Conservation (phyloP, 495 filamentous ascomycete genomes). For the Endocarpon pusillum region DNA sequence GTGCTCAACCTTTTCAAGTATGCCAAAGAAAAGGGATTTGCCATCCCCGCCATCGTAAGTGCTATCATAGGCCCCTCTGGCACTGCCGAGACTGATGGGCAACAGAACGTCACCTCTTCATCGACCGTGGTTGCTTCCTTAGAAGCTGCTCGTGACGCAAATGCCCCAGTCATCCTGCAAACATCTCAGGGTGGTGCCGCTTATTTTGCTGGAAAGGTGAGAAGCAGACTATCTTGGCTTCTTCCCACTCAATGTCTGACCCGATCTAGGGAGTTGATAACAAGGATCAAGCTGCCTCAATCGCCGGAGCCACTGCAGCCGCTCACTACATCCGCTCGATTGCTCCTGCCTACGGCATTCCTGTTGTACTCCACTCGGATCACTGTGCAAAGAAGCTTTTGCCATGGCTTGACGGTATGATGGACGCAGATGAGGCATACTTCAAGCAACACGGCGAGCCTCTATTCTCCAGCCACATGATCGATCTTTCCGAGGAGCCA, state of each 20-base stretch:
- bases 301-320: conserved; percentile 70
- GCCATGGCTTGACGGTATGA: conserved; percentile 91
- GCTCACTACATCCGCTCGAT: conserved; percentile 88
- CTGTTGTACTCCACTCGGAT: conserved; percentile 83
- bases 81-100: conserved; percentile 35
- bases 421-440: conserved; percentile 79
- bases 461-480: conserved; percentile 94
- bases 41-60: conserved; percentile 79
- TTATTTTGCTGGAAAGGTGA: conserved; percentile 81
- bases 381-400: conserved; percentile 91
- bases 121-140: conserved; percentile 77
- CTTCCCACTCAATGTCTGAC: no score
- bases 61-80: no score
- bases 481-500: conserved; percentile 80
- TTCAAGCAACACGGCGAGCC: conserved; percentile 86
- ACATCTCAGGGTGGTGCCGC: conserved; percentile 85
- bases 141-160: conserved; percentile 82
- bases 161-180: conserved; percentile 80
- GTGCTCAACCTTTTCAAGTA: conserved; percentile 69
- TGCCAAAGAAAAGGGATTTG: conserved; percentile 66
- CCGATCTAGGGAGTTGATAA: conserved; percentile 56
- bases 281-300: conserved; percentile 68
- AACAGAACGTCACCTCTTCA: conserved; percentile 88
- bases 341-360: conserved; percentile 74
- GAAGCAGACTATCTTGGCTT: conserved; percentile 2